Evolutionary conservation across 2,329 filamentous ascomycete genomes (phyloP).

Genomic region (Arthrobotrys megalospora): DNA sequence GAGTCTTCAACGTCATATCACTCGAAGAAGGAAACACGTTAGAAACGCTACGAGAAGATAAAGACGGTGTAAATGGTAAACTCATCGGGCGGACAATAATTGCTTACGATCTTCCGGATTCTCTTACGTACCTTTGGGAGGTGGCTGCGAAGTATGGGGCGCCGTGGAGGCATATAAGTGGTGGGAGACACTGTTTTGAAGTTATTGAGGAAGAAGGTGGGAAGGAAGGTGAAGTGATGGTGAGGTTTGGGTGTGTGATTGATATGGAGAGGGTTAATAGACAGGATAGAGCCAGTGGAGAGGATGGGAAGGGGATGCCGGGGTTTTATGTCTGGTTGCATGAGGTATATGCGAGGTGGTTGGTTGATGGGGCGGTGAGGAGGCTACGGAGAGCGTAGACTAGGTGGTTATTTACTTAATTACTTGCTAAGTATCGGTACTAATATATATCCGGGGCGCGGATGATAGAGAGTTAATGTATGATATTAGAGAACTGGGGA

Average conservation of each 20-base stretch:
- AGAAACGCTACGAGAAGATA: not conserved
- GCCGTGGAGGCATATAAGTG: constrained; percentile 48
- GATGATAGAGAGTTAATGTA: not conserved
- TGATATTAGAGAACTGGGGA: not conserved
- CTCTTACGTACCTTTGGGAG: constrained; percentile 32
- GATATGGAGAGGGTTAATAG: constrained; percentile 56
- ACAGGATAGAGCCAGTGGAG: constrained; percentile 2
- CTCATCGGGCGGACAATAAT: constrained; percentile 36
- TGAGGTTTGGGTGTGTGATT: constrained; percentile 53
- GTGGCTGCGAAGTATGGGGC: constrained; percentile 37
- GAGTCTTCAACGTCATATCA: constrained; percentile 35
- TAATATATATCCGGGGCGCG: not conserved
- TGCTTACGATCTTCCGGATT: constrained; percentile 25
- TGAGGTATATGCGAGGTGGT: constrained; percentile 59
- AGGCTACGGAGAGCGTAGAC: constrained; percentile 20
- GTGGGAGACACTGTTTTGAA: constrained; percentile 56
- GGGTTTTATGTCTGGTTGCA: constrained; percentile 42
- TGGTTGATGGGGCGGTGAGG: constrained; percentile 50
- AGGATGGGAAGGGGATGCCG: constrained; percentile 55
- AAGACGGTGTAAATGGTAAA: constrained; percentile 2
- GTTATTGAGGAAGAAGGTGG: constrained; percentile 12
- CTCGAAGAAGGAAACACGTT: constrained; percentile 4
- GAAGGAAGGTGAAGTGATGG: constrained; percentile 21
- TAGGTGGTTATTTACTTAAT: not conserved
- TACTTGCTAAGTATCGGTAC: not conserved